Base-by-base conservation (phyloP, 768 basidiomycete genomes). In the Lentinus brumalis region DNA sequence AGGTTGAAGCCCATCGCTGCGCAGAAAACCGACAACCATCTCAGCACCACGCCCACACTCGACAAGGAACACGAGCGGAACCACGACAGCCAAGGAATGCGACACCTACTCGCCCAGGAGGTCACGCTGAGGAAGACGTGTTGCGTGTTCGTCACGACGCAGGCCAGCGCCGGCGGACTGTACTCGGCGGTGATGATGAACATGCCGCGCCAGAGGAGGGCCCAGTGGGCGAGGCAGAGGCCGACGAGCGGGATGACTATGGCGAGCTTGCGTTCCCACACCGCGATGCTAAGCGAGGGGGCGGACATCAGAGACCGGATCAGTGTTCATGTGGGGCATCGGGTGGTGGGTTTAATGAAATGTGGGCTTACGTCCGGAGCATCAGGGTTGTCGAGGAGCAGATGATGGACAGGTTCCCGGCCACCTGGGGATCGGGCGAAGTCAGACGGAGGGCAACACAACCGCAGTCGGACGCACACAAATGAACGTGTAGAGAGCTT, bases 1-100 rank as follows among this genome's bases (percentile, higher is more conserved):
- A 87, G 78, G 66, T 89, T 87, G 65, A 89, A 89, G 31, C 73
- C 82, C 86, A 89, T 88, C 3, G 88, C 88, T 89, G 47, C 4
- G 46, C 57, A 38, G 39, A n/a, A 53, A 30, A 53, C 61, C 42
- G 50, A 35, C 40, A 32, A 51, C 57, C 46, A 61, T 60, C 39
- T 53, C 44, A 50, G 53, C 30, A 53, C 15, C 29, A 55, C 12
- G 42, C 29, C 9, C 47, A 12, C 46, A 49, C 26, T 12, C 46
- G 26, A 16, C 7, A 21, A 11, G n/a, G 21, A 47, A n/a, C 6
- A 11, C 46, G 15, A 14, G 6, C 42, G 42, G 42, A 14, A 44
- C 14, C 3, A 15, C 42, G 15, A 44, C 26, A 12, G 29, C 26
- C 18, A 26, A 21, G 7, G 26, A 30, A 52, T n/a, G 9, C 32